Percentiles rank a stretch among this genome's conserved stretches.
phyloP scores from a whole-genome alignment of 441 rosid genomes.

The Euphorbia celastroides region DNA sequence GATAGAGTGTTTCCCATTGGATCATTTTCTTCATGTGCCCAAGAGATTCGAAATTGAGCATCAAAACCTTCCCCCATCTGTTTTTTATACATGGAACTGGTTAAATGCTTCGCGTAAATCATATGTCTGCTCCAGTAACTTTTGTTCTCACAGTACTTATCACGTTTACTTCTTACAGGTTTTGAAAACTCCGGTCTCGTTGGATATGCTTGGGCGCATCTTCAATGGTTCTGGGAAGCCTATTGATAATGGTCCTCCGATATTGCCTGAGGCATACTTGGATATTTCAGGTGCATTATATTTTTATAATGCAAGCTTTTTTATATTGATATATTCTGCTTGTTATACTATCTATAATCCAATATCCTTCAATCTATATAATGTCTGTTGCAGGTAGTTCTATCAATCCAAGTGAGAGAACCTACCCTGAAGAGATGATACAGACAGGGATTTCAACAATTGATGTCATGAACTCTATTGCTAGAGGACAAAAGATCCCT shows the following conservation, averaged over 20 bases:
- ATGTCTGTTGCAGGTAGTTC: constrained; percentile 66
- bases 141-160: background rate
- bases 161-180: constrained; percentile 41
- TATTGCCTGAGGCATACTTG: constrained; percentile 94
- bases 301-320: background rate
- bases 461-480: constrained; percentile 99
- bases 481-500: constrained; percentile 98
- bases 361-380: background rate
- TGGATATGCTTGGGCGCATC: constrained; percentile 99
- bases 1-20: background rate
- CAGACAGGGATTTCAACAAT: constrained; percentile 99
- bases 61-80: background rate
- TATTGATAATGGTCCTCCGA: constrained; percentile 98
- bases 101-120: background rate
- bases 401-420: constrained; percentile 98
- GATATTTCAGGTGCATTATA: constrained; percentile 72
- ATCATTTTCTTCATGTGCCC: background rate
- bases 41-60: background rate
- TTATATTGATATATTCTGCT: background rate
- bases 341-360: background rate
- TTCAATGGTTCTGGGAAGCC: constrained; percentile 99
- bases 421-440: constrained; percentile 99
- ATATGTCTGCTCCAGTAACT: background rate
- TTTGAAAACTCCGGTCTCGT: constrained; percentile 87
- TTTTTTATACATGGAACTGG: background rate